Conservation (phyloP, 1,284 basidiomycete species). For the Irpex sp. region DNA sequence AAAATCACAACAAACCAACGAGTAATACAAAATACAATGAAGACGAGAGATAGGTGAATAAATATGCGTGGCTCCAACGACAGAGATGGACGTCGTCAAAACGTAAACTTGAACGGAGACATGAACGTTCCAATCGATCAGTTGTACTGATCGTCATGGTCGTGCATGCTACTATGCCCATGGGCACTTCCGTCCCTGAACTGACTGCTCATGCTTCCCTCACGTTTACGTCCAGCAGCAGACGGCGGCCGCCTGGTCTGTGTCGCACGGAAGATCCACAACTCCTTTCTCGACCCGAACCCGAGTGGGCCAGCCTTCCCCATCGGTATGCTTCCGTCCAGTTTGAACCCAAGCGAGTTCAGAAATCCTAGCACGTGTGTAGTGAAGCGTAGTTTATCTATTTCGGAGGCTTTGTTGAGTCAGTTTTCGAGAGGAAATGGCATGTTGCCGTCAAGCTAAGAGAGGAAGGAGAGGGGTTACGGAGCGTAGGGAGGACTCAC, state of each 20-base stretch:
- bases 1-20: too few relatives aligned
- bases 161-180: constrained; percentile 4
- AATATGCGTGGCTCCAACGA: neutral
- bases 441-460: neutral
- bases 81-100: neutral
- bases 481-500: constrained; percentile 23
- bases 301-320: constrained; percentile 37
- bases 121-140: neutral
- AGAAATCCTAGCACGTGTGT: constrained; percentile 42
- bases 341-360: constrained; percentile 36
- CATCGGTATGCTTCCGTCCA: constrained; percentile 44
- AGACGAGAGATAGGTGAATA: neutral
- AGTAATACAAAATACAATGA: too few relatives aligned
- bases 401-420: constrained; percentile 27
- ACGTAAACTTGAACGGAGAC: neutral
- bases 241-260: constrained; percentile 6
- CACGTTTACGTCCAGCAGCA: constrained; percentile 4
- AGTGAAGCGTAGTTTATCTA: constrained; percentile 38
- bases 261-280: constrained; percentile 42
- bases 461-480: neutral
- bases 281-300: constrained; percentile 39
- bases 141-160: constrained; percentile 6
- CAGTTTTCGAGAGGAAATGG: neutral
- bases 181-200: constrained; percentile 4
- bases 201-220: neutral